These are phyloP conservation scores for Talaromyces sp. DNA, from an alignment of 2,329 filamentous ascomycete genomes.

Conservation along the genomic window DNA sequence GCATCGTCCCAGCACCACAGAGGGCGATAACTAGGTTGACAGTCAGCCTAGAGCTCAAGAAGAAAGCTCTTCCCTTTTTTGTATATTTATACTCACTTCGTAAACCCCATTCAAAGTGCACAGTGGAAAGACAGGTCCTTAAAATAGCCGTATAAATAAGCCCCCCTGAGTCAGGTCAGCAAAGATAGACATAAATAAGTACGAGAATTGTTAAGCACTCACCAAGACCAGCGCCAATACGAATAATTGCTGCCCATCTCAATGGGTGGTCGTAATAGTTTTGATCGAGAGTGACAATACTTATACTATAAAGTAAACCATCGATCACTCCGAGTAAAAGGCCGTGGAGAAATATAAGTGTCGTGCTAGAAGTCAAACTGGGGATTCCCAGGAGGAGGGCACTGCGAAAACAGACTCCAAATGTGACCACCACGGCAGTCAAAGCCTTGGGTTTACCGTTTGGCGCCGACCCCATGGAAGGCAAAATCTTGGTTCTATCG, in stretches of 20 bases:
- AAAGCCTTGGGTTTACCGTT: not conserved
- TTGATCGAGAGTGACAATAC: not conserved
- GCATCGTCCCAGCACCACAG: not conserved
- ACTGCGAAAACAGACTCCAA: not conserved
- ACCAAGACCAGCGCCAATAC: not conserved
- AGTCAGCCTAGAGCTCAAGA: not conserved
- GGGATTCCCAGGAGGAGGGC: not conserved
- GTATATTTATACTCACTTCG: not conserved
- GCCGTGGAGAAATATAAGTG: not conserved
- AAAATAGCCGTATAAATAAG: not conserved
- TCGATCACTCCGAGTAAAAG: not conserved
- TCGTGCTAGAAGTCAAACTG: not conserved
- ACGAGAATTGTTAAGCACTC: not conserved
- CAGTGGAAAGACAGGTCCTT: not conserved
- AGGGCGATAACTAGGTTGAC: not conserved
- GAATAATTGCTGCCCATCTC: not conserved
- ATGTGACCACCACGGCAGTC: not conserved
- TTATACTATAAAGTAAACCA: not conserved
- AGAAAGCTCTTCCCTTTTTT: not conserved
- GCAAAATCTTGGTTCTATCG: no score
- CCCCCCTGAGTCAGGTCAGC: not conserved
- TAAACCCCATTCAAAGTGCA: not conserved
- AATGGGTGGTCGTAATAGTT: not conserved
- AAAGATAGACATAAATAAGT: not conserved
- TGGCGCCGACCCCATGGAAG: no score